Base-by-base conservation (phyloP, 805 yeast genomes). In the Suhomyces prunicola region DNA sequence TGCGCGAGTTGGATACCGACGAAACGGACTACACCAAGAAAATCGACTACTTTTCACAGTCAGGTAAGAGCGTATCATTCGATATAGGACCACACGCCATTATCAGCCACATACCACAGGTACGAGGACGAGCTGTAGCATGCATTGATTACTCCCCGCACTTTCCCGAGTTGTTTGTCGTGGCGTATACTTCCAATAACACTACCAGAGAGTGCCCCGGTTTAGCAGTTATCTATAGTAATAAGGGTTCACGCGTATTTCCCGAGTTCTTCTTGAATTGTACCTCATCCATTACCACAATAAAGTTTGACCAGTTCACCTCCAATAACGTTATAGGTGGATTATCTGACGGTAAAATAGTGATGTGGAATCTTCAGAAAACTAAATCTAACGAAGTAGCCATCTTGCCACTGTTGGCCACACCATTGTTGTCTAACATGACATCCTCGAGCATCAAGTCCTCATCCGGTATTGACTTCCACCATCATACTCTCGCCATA, bases 301-400 rank as follows among this genome's bases (percentile, higher is more conserved):
- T 78, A 8, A 71, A 69, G 51, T 81, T 82, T 54, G 77, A 79
- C 29, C 60, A 60, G 9, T 55, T 63, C 13, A 67, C 71, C 22
- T 63, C 78, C 1, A 68, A 71, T 47, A 69, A 74, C 48, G 65
- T 84, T 0, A 62, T 80, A 26, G 85, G 77, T 0, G 83, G 86
- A 0, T 71, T 82, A 5, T 60, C 61, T 15, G 78, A 78, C 58
- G 87, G 88, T 0, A 72, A 73, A 48, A 46, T 83, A 1, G 76
- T 74, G n/a, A 64, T 79, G 7, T 83, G 85, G 85, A 80, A 81
- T 57, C 55, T 77, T 23, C 47, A 52, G n/a, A 23, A 48, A 5
- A 48, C 46, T n/a, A 44, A 40, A 12, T 31, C 55, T 2, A 24
- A 45, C 5, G 46, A 33, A 2, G 59, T 65, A 15, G 60, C 56